These are phyloP conservation scores for Cyclotella choctawhatcheeana DNA, from an alignment of 108 stramenopile species.

Conservation along the genomic window DNA sequence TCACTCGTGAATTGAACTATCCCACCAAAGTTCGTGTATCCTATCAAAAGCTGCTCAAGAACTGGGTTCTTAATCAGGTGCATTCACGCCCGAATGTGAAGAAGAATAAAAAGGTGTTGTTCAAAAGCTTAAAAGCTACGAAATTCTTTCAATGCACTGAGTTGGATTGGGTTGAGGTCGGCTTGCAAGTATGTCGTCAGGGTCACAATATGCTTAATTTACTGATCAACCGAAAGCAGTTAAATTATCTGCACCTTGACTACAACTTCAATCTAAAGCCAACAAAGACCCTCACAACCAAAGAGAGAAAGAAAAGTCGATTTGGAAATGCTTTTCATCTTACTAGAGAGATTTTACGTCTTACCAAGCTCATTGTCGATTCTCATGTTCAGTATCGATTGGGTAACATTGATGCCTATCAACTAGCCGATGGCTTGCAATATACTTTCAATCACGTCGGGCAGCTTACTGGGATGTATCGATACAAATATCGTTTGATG, in stretches of 20 bases:
- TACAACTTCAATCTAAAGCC: conserved; percentile 99
- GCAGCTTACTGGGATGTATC: conserved; percentile 99
- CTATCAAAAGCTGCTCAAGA: conserved; percentile 99
- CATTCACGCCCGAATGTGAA: conserved; percentile 89
- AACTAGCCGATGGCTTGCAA: conserved; percentile 98
- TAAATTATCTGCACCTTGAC: conserved; percentile 99
- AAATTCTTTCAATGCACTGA: conserved; percentile 99
- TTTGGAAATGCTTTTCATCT: conserved; percentile 98
- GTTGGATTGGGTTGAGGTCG: conserved; percentile 99
- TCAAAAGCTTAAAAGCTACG: conserved; percentile 97
- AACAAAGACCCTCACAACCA: conserved; percentile 99
- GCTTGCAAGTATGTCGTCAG: conserved; percentile 97
- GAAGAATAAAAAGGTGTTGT: conserved; percentile 91
- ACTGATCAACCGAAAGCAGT: conserved; percentile 97
- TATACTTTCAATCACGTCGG: conserved; percentile 99
- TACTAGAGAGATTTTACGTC: conserved; percentile 96
- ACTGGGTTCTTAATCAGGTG: conserved; percentile 96
- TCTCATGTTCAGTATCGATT: conserved; percentile 98
- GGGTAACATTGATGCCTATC: conserved; percentile 99
- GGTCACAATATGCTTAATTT: conserved; percentile 99
- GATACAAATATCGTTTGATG: conserved; percentile 99
- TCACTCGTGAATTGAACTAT: conserved; percentile 89
- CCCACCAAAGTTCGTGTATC: conserved; percentile 98
- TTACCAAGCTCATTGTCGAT: conserved; percentile 99
- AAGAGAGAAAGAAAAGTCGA: conserved; percentile 98